phyloP scores from a whole-genome alignment of 345 rosid genomes.

The Acer negundo region DNA sequence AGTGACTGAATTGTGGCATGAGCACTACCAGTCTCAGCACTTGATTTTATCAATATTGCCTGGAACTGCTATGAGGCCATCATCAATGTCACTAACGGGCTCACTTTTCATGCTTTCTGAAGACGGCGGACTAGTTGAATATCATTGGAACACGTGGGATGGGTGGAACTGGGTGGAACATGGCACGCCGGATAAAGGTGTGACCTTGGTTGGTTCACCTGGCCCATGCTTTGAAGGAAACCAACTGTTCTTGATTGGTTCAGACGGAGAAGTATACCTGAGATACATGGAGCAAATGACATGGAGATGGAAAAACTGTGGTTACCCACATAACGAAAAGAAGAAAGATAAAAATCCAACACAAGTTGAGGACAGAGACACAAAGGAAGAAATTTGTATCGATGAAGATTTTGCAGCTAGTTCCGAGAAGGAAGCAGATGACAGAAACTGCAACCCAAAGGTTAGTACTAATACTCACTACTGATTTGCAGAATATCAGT shows the following conservation, averaged over 20 bases:
- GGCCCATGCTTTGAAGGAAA: conserved; percentile 61
- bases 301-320: conserved; percentile 65
- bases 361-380: not conserved
- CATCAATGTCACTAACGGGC: conserved; percentile 46
- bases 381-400: conserved; percentile 31
- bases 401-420: conserved; percentile 35
- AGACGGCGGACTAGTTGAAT: conserved; percentile 65
- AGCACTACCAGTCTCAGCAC: conserved; percentile 69
- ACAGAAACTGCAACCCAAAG: conserved; percentile 42
- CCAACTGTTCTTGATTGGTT: conserved; percentile 54
- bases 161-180: conserved; percentile 79
- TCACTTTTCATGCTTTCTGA: conserved; percentile 67
- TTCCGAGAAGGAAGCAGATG: conserved; percentile 31
- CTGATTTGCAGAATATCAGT: conserved; percentile 7
- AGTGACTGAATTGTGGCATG: conserved; percentile 65
- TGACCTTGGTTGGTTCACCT: conserved; percentile 52
- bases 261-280: conserved; percentile 59
- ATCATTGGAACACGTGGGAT: conserved; percentile 62
- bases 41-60: conserved; percentile 48
- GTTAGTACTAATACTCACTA: conserved; percentile 25
- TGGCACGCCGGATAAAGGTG: conserved; percentile 57
- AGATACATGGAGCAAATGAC: conserved; percentile 53
- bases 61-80: conserved; percentile 54
- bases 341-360: conserved; percentile 22
- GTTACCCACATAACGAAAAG: conserved; percentile 38